Percentiles rank a stretch among this genome's conserved stretches.
Evolutionary conservation across 306 rosid genomes (phyloP).

Genomic region (Canavalia gladiata): DNA sequence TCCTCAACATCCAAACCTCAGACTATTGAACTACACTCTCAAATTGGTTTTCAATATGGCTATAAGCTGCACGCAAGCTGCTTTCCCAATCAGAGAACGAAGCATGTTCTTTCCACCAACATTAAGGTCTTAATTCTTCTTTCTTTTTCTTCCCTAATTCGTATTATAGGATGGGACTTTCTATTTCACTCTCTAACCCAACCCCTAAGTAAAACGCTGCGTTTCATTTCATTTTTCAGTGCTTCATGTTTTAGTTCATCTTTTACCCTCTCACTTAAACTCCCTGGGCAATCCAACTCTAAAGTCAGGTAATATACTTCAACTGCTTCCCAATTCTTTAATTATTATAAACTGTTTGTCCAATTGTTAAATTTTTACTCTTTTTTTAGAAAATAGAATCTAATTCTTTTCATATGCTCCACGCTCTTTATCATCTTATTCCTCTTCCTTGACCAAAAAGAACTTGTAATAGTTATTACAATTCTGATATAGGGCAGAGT

Average conservation of each 20-base stretch:
- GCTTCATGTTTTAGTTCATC: not conserved
- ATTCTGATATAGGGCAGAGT: not conserved
- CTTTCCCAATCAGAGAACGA: constrained; percentile 27
- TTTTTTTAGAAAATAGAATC: not conserved
- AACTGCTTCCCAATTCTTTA: too few relatives aligned
- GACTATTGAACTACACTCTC: not conserved
- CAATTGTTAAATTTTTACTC: too few relatives aligned
- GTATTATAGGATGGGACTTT: too few relatives aligned
- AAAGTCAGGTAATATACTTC: constrained; percentile 38
- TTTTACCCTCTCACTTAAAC: constrained; percentile 41
- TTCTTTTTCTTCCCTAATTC: not conserved
- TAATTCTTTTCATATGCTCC: not conserved
- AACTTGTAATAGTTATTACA: not conserved
- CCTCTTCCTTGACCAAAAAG: not conserved
- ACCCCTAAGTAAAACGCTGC: not conserved
- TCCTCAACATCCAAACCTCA: not conserved
- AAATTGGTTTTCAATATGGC: constrained; percentile 22
- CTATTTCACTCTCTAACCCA: too few relatives aligned
- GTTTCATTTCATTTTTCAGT: not conserved
- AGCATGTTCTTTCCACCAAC: not conserved
- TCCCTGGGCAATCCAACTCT: constrained; percentile 33
- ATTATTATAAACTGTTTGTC: too few relatives aligned
- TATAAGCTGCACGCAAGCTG: constrained; percentile 19
- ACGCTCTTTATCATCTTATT: not conserved
- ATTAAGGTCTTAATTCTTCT: constrained; percentile 34